These are phyloP conservation scores for Trichoderma brevicompactum DNA, from an alignment of 2,329 filamentous ascomycete species.

Conservation along the genomic window DNA sequence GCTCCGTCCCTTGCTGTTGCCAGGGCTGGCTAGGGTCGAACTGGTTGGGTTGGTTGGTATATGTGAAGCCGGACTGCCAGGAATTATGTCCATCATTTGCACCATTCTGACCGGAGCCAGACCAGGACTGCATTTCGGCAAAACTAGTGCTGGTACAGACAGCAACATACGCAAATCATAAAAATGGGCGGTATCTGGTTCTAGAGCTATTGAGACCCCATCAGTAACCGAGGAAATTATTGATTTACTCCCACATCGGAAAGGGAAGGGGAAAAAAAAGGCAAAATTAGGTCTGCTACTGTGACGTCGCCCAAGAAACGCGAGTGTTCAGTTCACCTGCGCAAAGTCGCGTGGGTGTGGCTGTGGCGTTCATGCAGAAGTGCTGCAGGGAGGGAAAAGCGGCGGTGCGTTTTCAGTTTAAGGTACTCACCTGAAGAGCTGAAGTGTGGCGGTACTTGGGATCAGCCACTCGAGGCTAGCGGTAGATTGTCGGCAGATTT, in stretches of 20 bases:
- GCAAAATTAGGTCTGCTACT: slow-evolving; percentile 12
- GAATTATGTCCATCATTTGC: slow-evolving; percentile 41
- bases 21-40: slow-evolving; percentile 48
- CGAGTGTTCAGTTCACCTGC: slow-evolving; percentile 21
- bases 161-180: slow-evolving; percentile 34
- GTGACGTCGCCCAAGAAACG: slow-evolving; percentile 32
- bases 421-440: slow-evolving; percentile 37
- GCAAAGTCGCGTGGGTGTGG: slow-evolving; percentile 29
- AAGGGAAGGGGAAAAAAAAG: neutral
- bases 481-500: slow-evolving; percentile 26
- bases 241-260: neutral
- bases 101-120: slow-evolving; percentile 44
- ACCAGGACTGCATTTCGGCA: slow-evolving; percentile 49
- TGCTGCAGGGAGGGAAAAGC: slow-evolving; percentile 29
- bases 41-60: slow-evolving; percentile 42
- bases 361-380: slow-evolving; percentile 34
- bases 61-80: slow-evolving; percentile 45
- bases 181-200: slow-evolving; percentile 27
- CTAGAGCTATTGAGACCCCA: slow-evolving; percentile 39
- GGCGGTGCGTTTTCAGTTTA: slow-evolving; percentile 25
- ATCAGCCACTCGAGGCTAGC: slow-evolving; percentile 13
- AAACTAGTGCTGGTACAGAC: slow-evolving; percentile 32
- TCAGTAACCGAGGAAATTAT: slow-evolving; percentile 38
- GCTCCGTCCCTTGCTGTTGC: slow-evolving; percentile 44
- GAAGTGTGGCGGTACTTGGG: slow-evolving; percentile 33